A percentile compares a stretch with the other conserved stretches of the same genome.
Evolutionary conservation across 2,329 filamentous ascomycete species (phyloP).

Genomic region (Ceratocystis smalleyi): DNA sequence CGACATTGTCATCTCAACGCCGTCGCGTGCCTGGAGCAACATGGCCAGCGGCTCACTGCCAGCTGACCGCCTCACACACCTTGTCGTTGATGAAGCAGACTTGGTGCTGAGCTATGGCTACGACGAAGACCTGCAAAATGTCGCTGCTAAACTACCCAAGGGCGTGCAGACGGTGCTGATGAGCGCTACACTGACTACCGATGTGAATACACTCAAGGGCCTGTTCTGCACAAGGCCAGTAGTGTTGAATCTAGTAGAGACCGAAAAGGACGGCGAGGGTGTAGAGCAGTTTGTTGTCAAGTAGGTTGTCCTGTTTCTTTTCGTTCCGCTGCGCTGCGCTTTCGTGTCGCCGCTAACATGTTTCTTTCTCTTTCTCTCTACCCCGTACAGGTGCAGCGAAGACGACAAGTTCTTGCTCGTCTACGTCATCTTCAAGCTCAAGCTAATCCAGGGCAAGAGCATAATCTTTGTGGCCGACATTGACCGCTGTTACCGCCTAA

Average conservation of each 20-base stretch:
- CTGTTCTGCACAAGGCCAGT: constrained; percentile 73
- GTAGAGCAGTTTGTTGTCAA: constrained; percentile 80
- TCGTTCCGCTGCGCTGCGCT: background rate
- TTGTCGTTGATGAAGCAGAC: constrained; percentile 91
- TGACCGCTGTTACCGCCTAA: constrained; percentile 76
- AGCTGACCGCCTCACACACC: constrained; percentile 53
- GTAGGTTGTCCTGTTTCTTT: constrained; percentile 25
- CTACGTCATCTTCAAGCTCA: constrained; percentile 45
- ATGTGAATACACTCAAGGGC: constrained; percentile 70
- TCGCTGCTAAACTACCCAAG: constrained; percentile 64
- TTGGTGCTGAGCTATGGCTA: constrained; percentile 88
- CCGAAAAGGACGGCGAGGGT: constrained; percentile 60
- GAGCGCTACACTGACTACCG: constrained; percentile 79
- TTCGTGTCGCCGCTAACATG: constrained; percentile 15
- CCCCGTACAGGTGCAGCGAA: constrained; percentile 47
- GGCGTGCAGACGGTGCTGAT: constrained; percentile 83
- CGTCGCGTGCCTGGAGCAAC: constrained; percentile 65
- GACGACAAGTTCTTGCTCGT: constrained; percentile 87
- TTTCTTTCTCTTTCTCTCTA: constrained; percentile 27
- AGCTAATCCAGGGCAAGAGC: constrained; percentile 84
- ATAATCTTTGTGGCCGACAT: constrained; percentile 61
- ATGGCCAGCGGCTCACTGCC: constrained; percentile 49
- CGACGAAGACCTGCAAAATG: constrained; percentile 69
- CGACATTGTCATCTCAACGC: constrained; percentile 82
- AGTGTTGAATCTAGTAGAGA: constrained; percentile 59